Evolutionary conservation across 169 alveolate genomes (phyloP).

Genomic region (Cryptosporidium andersoni): DNA sequence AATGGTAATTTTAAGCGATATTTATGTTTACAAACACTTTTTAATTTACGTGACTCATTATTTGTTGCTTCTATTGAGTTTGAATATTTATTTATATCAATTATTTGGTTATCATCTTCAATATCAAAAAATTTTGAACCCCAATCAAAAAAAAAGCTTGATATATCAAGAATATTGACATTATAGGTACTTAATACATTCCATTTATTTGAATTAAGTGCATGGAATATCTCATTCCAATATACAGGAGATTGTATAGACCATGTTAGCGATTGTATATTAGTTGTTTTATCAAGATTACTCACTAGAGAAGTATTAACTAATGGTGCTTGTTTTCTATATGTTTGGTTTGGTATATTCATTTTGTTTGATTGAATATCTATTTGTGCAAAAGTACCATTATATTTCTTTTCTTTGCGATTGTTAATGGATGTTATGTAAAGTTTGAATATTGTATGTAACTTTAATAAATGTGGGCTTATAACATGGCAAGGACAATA

Average conservation of each 20-base stretch:
- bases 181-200: conserved; percentile 27
- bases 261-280: not conserved
- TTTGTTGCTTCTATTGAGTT: not conserved
- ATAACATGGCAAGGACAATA: conserved; percentile 58
- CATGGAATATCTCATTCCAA: conserved; percentile 52
- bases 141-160: conserved; percentile 37
- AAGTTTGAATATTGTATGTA: conserved; percentile 36
- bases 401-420: not conserved
- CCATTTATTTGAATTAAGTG: conserved; percentile 41
- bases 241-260: conserved; percentile 54
- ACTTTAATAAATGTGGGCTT: conserved; percentile 44
- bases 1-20: conserved; percentile 20
- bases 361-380: conserved; percentile 6
- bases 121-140: conserved; percentile 31
- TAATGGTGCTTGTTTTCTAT: not conserved
- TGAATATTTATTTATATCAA: not conserved
- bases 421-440: conserved; percentile 22
- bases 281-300: conserved; percentile 16
- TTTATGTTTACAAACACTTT: not conserved
- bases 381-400: not conserved
- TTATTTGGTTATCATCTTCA: conserved; percentile 8
- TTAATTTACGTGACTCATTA: conserved; percentile 7
- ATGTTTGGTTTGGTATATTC: no score
- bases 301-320: conserved; percentile 33
- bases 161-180: conserved; percentile 33